Percentiles rank a stretch among this genome's conserved stretches.
These are phyloP conservation scores for Nicotiana noctiflora DNA, from an alignment of 257 asterid genomes.

Conservation along the genomic window DNA sequence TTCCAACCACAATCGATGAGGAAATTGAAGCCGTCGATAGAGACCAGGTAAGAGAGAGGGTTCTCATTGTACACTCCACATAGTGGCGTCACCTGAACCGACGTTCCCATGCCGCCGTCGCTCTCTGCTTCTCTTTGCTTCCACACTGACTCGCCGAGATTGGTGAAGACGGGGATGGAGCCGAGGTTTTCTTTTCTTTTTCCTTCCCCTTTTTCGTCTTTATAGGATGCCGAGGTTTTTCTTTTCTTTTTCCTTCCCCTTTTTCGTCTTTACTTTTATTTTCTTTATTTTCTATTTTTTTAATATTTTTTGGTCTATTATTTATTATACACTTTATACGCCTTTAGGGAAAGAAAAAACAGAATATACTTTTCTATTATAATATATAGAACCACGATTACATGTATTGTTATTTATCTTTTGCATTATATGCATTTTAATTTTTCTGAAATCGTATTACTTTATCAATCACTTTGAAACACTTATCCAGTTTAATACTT, in stretches of 20 bases:
- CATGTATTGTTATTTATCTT: too few species aligned
- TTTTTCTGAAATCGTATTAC: too few species aligned
- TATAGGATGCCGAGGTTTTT: too few species aligned
- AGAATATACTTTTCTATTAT: too few species aligned
- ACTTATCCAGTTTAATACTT: too few species aligned
- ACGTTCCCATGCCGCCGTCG: conserved; percentile 62
- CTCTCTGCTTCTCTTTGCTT: neutral
- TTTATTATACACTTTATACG: too few species aligned
- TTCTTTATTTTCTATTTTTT: too few species aligned
- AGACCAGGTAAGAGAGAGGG: conserved; percentile 83
- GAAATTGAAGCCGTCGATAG: conserved; percentile 84
- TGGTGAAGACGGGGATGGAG: neutral
- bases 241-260: neutral
- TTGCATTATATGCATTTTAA: too few species aligned
- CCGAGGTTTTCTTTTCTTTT: neutral
- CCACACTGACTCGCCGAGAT: neutral
- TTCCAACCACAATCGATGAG: conserved; percentile 98
- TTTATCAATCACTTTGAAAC: too few species aligned
- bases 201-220: neutral
- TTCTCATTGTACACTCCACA: conserved; percentile 92
- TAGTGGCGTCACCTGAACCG: conserved; percentile 93
- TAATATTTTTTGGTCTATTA: too few species aligned
- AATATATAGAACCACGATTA: too few species aligned
- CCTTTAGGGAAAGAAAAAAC: too few species aligned
- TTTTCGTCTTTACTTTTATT: neutral